Base-by-base conservation (phyloP, 1,284 basidiomycete genomes). In the Sanghuangporus baumii region DNA sequence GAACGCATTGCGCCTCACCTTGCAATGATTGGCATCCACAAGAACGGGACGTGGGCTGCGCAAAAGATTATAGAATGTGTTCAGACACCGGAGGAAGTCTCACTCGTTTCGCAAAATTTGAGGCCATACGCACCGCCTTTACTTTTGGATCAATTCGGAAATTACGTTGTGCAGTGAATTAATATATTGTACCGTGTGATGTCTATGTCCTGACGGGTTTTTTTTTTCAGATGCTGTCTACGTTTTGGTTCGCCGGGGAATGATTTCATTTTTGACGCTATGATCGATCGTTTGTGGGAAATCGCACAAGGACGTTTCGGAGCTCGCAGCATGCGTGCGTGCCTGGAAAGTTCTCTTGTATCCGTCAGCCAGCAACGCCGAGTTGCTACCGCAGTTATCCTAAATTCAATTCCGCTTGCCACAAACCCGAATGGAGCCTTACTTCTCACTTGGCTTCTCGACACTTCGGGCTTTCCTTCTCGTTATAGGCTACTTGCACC, bases 1-100 rank as follows among this genome's bases (percentile, higher is more conserved):
- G 94, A 98, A 71, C 88, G 94, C 54, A 89, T 99, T 64, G 87
- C 89, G 2, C 97, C 97, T 59, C 92, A 97, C 73, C 80, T 99
- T 26, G 97, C 96, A 31, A 94, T 94, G 84, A 97, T 98, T 67
- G 97, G 97, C 56, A 95, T 96, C 58, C 97, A 99, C 81, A 99
- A 99, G 80, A 99, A 99, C 70, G 97, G 97, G 46, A 99, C 97
- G 0, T 99, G 97, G 97, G 96, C 97, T 0, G 96, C 96, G 2
- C 97, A 99, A 75, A 97, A 97, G 82, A 96, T 98, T 72, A 98
- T 99, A 67, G 96, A 98, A 76, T 96, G 94, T 68, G 91, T 96
- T 50, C 84, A 87, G 60, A 88, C 84, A n/a, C 87, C 90, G 6
- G 94, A 97, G 65, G 97, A 99, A 74, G 83, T 94, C 61, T 81